phyloP scores from a whole-genome alignment of 306 rosid species.

The Vigna reflexopilosa region DNA sequence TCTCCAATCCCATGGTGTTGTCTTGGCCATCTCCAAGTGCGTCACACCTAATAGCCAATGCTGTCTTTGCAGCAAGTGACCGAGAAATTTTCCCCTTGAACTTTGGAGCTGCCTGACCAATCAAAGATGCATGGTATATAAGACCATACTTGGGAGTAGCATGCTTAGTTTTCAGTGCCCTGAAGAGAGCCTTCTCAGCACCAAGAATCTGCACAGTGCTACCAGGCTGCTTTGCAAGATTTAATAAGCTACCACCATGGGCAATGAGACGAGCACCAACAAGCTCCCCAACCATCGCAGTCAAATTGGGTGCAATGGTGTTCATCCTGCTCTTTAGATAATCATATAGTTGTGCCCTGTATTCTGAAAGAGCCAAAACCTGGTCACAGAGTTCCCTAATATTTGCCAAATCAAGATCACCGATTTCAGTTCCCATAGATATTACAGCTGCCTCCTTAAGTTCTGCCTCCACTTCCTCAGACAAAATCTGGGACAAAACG shows the following conservation, averaged over 20 bases:
- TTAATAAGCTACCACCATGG: conserved; percentile 89
- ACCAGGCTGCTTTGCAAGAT: conserved; percentile 98
- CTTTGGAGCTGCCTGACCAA: conserved; percentile 95
- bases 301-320: conserved; percentile 94
- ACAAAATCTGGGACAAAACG: conserved; percentile 58
- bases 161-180: conserved; percentile 93
- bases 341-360: conserved; percentile 87
- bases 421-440: conserved; percentile 98
- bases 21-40: conserved; percentile 85
- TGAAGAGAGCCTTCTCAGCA: conserved; percentile 95
- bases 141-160: conserved; percentile 97
- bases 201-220: conserved; percentile 96
- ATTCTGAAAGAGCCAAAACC: conserved; percentile 87
- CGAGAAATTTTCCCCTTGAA: conserved; percentile 89
- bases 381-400: conserved; percentile 90
- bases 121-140: conserved; percentile 91
- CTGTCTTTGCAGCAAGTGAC: conserved; percentile 89
- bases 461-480: conserved; percentile 79
- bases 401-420: conserved; percentile 85
- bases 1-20: conserved; percentile 87
- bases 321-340: conserved; percentile 91
- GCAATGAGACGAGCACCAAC: conserved; percentile 99
- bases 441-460: conserved; percentile 87
- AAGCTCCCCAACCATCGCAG: conserved; percentile 92
- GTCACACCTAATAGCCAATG: conserved; percentile 83